These are phyloP conservation scores for Leptodermis oblonga DNA, from an alignment of 257 asterid species.

Conservation along the genomic window DNA sequence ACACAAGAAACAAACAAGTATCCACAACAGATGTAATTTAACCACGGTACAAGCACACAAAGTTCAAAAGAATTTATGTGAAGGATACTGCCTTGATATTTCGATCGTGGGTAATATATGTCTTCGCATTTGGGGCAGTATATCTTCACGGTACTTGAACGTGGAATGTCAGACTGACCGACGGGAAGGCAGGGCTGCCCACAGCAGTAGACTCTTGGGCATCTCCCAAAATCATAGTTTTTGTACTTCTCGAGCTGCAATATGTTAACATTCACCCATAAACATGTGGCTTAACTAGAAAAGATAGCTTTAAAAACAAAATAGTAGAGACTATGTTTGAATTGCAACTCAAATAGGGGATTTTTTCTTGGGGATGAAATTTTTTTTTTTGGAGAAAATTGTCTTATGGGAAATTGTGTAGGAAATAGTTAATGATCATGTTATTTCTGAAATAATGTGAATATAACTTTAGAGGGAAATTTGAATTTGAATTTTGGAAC, in stretches of 20 bases:
- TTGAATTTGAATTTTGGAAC: too few species aligned
- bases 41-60: conserved; percentile 19
- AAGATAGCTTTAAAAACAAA: conserved; percentile 2
- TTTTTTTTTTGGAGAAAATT: too few species aligned
- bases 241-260: conserved; percentile 91
- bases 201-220: conserved; percentile 92
- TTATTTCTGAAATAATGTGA: too few species aligned
- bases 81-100: conserved; percentile 99
- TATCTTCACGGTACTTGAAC: conserved; percentile 85
- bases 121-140: conserved; percentile 97
- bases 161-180: conserved; percentile 93
- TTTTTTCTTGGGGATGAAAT: too few species aligned
- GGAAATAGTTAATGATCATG: too few species aligned
- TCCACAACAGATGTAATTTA: conserved; percentile 9
- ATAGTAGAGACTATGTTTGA: too few species aligned
- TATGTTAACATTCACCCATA: conserved; percentile 16
- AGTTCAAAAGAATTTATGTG: conserved; percentile 7
- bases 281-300: neutral
- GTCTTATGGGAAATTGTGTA: too few species aligned
- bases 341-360: too few species aligned
- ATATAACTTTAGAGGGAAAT: too few species aligned
- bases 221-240: conserved; percentile 91
- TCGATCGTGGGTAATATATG: conserved; percentile 91
- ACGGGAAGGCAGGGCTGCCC: conserved; percentile 99
- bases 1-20: conserved; percentile 3